Percentiles rank a stretch among this genome's conserved stretches.
These are phyloP conservation scores for Leucocoprinus sp. DNA, from an alignment of 768 basidiomycete species.

Conservation along the genomic window DNA sequence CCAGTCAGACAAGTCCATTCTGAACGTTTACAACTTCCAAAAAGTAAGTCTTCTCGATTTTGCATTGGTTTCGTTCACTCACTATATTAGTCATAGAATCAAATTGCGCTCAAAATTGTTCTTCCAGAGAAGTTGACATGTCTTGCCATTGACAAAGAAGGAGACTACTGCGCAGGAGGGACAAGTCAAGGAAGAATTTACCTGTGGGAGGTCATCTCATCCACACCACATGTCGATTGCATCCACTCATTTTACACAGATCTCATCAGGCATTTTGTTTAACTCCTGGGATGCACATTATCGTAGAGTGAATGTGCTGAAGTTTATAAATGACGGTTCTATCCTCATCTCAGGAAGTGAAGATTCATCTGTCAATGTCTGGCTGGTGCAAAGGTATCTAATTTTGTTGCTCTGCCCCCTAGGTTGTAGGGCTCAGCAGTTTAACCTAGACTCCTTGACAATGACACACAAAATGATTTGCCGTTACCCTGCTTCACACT, in stretches of 20 bases:
- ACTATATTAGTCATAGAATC: constrained; percentile 52
- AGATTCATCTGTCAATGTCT: constrained; percentile 84
- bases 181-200: constrained; percentile 85
- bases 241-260: constrained; percentile 31
- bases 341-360: constrained; percentile 82
- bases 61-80: constrained; percentile 1
- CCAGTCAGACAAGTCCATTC: constrained; percentile 80
- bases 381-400: constrained; percentile 85
- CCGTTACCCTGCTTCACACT: constrained; percentile 73
- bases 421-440: constrained; percentile 14
- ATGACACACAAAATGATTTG: constrained; percentile 65
- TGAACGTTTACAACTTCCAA: constrained; percentile 92
- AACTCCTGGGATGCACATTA: constrained; percentile 95
- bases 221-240: background rate
- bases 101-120: constrained; percentile 77
- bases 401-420: no score
- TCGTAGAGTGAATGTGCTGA: constrained; percentile 73
- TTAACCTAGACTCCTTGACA: constrained; percentile 58
- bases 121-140: constrained; percentile 86
- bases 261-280: constrained; percentile 89
- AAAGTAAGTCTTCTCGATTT: constrained; percentile 49
- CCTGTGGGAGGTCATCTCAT: constrained; percentile 81
- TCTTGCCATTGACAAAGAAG: constrained; percentile 64
- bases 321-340: constrained; percentile 76
- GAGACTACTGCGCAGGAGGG: constrained; percentile 79